A percentile compares a stretch with the other conserved stretches of the same genome.
These are phyloP conservation scores for Citrus hindsii DNA, from an alignment of 345 rosid species.

Conservation along the genomic window DNA sequence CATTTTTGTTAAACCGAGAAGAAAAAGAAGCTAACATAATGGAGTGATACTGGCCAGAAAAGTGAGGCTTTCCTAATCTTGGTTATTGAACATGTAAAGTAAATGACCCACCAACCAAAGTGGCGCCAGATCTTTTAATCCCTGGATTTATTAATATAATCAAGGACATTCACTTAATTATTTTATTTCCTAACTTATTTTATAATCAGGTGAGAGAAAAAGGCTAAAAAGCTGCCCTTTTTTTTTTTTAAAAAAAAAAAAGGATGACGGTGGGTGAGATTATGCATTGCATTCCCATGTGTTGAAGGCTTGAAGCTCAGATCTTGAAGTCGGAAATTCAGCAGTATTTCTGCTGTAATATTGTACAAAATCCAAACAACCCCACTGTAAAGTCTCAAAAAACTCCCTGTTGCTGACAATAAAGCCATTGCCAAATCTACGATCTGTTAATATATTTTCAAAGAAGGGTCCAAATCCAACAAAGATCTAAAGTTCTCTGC, in stretches of 20 bases:
- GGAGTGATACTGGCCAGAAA: background rate
- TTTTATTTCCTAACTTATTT: background rate
- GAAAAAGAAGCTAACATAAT: background rate
- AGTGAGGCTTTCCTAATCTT: slow-evolving; percentile 7
- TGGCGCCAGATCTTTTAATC: background rate
- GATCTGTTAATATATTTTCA: background rate
- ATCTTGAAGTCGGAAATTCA: background rate
- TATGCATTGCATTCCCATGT: slow-evolving; percentile 18
- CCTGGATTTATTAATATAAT: slow-evolving; percentile 8
- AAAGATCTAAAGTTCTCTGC: background rate
- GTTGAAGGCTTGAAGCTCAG: background rate
- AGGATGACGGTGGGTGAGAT: slow-evolving; percentile 1
- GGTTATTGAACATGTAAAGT: background rate
- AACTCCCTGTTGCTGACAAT: background rate
- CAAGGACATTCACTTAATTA: background rate
- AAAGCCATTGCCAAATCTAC: slow-evolving; percentile 7
- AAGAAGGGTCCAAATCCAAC: background rate
- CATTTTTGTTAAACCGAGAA: no score
- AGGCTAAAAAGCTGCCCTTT: slow-evolving; percentile 17
- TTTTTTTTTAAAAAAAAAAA: background rate
- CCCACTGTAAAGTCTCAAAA: background rate
- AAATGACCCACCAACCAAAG: slow-evolving; percentile 16
- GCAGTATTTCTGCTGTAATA: background rate
- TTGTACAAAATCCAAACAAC: slow-evolving; percentile 10
- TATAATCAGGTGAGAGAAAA: slow-evolving; percentile 11